Conservation (phyloP, 306 rosid genomes). For the Abrus precatorius region DNA sequence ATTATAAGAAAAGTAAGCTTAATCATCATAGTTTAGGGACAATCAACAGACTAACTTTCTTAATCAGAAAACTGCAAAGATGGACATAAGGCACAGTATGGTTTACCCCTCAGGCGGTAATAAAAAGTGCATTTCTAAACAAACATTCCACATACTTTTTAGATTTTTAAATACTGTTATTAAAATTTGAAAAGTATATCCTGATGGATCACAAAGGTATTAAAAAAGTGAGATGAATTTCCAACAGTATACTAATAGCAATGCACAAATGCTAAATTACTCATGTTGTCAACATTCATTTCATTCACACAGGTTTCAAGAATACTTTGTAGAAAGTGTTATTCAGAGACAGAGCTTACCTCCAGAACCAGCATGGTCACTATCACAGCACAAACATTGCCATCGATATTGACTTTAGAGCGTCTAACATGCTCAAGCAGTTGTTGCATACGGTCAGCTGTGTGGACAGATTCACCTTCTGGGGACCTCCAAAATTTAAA, state of each 20-base stretch:
- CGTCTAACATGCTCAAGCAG: conserved; percentile 83
- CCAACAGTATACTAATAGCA: conserved; percentile 20
- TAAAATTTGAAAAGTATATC: conserved; percentile 3
- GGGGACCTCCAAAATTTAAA: conserved; percentile 62
- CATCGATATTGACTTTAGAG: conserved; percentile 76
- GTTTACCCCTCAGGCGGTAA: neutral
- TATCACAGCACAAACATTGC: conserved; percentile 77
- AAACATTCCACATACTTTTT: neutral
- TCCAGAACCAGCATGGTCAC: conserved; percentile 89
- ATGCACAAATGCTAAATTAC: conserved; percentile 3
- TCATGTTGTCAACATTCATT: conserved; percentile 26
- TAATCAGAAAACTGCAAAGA: neutral
- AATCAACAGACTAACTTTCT: neutral
- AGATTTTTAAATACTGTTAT: conserved; percentile 15
- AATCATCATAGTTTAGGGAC: conserved; percentile 2
- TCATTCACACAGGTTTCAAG: neutral
- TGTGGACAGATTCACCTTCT: conserved; percentile 51
- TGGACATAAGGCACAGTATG: conserved; percentile 29
- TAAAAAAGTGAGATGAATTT: conserved; percentile 7
- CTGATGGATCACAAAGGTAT: neutral
- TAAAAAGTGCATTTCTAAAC: conserved; percentile 18
- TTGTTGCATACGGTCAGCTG: conserved; percentile 76
- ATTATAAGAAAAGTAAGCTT: neutral
- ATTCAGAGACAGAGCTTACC: conserved; percentile 54
- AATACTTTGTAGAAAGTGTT: conserved; percentile 18